Evolutionary conservation across 2,329 filamentous ascomycete species (phyloP), one percentile per base, ranked within the genome.

Genomic region (Ustilaginoidea virens): DNA sequence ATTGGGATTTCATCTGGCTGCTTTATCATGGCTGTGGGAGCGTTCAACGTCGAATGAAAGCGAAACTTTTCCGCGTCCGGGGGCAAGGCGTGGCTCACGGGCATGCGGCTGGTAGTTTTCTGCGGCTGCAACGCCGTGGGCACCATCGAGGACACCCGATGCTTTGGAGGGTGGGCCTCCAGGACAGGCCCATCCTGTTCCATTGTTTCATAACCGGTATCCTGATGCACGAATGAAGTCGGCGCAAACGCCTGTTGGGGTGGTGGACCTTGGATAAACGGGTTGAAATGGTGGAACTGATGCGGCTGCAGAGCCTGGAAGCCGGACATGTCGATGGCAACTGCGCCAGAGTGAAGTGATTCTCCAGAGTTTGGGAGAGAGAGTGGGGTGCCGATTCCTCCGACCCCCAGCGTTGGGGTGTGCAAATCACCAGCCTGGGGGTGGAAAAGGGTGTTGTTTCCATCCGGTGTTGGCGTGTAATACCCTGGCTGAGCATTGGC

Each of bases 11-110:
- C 87, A 35, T 92, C 80, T 1, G 74, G 56, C 36, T 85, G 75
- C 51, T 80, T 92, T 46, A 92, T 78, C 90, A 96, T 98, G 6
- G 90, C 90, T 0, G 90, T 98, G 3, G 87, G 85, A 1, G 90
- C 87, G 49, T 92, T 92, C 25, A 98, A 57, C 1, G 82, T 90
- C 28, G 82, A 78, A 48, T 90, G 80, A 47, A 82, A 96, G 23
- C 90, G 81, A 47, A 94, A 94, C 46, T 76, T 79, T 43, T 80
- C 75, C 7, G 64, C 67, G 0, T 63, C 62, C 2, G 62, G 43
- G 5, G 69, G 68, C 19, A 73, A 49, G 2, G 53, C 47, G 18
- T 62, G 52, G 12, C 53, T 41, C 44, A 65, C 56, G 9, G 56
- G 43, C 44, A 65, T 52, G 22, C 58, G 57, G 21, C 62, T 41